Percentiles rank a stretch among this genome's conserved stretches.
These are phyloP conservation scores for Gaeumannomyces sp. DNA, from an alignment of 2,329 filamentous ascomycete genomes.

Conservation along the genomic window DNA sequence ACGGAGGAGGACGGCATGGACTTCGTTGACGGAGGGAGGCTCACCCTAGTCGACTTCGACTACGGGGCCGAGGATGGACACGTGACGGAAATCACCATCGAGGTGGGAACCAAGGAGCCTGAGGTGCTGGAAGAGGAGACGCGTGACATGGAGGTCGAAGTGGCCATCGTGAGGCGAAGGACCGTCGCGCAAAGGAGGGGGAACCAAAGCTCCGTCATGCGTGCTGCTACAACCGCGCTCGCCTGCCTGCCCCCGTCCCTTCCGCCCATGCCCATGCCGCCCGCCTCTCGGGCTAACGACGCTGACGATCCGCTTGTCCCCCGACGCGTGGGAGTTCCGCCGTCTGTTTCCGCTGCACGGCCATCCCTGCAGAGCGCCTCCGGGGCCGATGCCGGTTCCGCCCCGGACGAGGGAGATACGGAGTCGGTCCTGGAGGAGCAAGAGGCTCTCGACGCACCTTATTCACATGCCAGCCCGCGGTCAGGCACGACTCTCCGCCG, in stretches of 20 bases:
- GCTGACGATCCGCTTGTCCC: conserved; percentile 49
- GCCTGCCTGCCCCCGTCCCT: conserved; percentile 20
- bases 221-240: conserved; percentile 39
- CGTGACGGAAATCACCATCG: conserved; percentile 57
- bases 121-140: conserved; percentile 68
- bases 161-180: conserved; percentile 69
- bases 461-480: conserved; percentile 65
- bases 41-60: conserved; percentile 69
- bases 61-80: conserved; percentile 52
- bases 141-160: conserved; percentile 69
- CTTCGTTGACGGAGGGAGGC: conserved; percentile 71
- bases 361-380: conserved; percentile 10
- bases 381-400: conserved; percentile 16
- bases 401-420: conserved; percentile 36
- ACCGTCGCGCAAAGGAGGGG: conserved; percentile 61
- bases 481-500: conserved; percentile 65
- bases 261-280: conserved; percentile 3
- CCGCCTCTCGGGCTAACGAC: conserved; percentile 22
- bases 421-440: conserved; percentile 47
- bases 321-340: conserved; percentile 36
- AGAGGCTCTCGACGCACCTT: conserved; percentile 63
- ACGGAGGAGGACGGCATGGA: conserved; percentile 66
- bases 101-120: conserved; percentile 64
- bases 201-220: conserved; percentile 39
- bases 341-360: conserved; percentile 12